A percentile compares a stretch with the other conserved stretches of the same genome.
Evolutionary conservation across 345 rosid species (phyloP).

Genomic region (Dimocarpus longan): DNA sequence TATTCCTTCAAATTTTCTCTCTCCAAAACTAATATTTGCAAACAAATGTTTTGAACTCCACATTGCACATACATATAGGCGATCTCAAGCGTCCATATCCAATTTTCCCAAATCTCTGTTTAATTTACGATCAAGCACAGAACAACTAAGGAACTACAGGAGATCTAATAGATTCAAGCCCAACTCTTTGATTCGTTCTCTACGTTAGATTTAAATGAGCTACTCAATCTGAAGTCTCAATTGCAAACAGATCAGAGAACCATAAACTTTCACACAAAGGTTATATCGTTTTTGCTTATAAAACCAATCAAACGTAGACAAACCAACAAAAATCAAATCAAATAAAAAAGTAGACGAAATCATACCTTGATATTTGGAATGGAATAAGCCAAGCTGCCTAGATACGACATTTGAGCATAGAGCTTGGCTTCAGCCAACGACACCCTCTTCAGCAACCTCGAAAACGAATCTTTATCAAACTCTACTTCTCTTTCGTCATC

Average conservation of each 20-base stretch:
- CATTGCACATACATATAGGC: neutral
- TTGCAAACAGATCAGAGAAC: neutral
- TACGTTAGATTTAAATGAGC: neutral
- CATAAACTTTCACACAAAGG: neutral
- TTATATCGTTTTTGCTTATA: neutral
- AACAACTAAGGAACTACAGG: neutral
- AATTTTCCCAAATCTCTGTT: neutral
- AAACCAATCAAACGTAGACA: neutral
- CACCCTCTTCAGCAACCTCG: conserved; percentile 66
- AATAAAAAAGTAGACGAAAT: neutral
- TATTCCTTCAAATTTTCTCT: neutral
- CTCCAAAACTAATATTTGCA: neutral
- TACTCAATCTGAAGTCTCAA: neutral
- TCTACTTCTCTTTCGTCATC: conserved; percentile 43
- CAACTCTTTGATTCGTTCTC: neutral
- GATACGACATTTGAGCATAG: conserved; percentile 74
- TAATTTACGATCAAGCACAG: neutral
- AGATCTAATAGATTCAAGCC: neutral
- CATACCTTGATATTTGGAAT: conserved; percentile 73
- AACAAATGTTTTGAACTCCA: neutral
- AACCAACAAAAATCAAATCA: neutral
- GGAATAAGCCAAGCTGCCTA: conserved; percentile 80
- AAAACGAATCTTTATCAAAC: conserved; percentile 71
- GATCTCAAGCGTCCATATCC: neutral
- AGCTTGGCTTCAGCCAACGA: conserved; percentile 68